Evolutionary conservation across 805 yeast species (phyloP), one percentile per base, ranked within the genome.

Genomic region (Yarrowia keelungensis): DNA sequence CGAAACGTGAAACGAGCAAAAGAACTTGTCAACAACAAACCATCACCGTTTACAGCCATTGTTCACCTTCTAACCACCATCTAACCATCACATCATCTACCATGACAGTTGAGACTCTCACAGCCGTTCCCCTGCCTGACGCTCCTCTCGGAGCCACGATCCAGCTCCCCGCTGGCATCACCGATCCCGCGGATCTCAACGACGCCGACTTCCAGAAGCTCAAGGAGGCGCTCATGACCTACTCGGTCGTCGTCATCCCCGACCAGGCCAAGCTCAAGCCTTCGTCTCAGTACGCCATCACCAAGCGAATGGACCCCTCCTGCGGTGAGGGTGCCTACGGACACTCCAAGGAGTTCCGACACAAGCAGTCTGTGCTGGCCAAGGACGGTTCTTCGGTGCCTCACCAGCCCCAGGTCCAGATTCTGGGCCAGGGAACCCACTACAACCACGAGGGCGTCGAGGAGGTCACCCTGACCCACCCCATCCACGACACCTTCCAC

Each of bases 331-430:
- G 89, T 50, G 84, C 85, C 32, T 92, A 92, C 74, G 97, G 97
- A 41, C 97, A 92, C 74, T 93, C 94, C 69, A 89, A 90, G 76
- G 89, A 90, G 70, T 86, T 87, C 77, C 85, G 89, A 71, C 87
- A 88, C 71, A 79, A 81, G 67, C 81, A 85, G 70, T 85, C 93
- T 1, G 91, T 92, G 32, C 83, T 92, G 71, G 86, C 86, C 71
- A 89, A 89, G 75, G 97, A 92, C 75, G 96, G 97, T 53, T 84
- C 85, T 69, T 84, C 92, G 8, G 90, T 91, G 56, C 93, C 94
- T 54, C 78, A 82, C 65, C 92, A 90, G 76, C 97, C 97, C 2
- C 97, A 92, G 77, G 97, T 92, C 22, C 96, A 91, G 80, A 90
- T 91, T 75, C 85, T 92, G 68, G 97, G 97, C 50, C 93, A 92